Evolutionary conservation across 1,284 basidiomycete genomes (phyloP), one percentile per base, ranked within the genome.

Genomic region (Stereum hirsutum): DNA sequence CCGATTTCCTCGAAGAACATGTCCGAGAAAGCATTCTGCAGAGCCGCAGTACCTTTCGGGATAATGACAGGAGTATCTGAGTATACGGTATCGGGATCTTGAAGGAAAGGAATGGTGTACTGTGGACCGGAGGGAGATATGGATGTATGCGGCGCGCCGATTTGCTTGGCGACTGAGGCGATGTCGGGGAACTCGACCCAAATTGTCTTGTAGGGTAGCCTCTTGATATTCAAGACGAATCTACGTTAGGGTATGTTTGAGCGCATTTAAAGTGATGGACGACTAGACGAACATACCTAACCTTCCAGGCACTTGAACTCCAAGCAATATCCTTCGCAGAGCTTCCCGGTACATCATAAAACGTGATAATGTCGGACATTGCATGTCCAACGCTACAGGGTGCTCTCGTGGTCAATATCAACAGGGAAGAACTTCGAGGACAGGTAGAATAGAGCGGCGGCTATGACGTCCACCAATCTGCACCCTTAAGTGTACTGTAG

Each of bases 111-210:
- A 14, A 56, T 46, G 15, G 54, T 55, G 49, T 56, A 55, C 25
- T 46, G 41, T 3, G 49, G 48, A 6, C 36, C 35, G 31, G 53
- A 52, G 30, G 53, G 51, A 1, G 50, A 42, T 19, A 33, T 52
- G 14, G 21, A 17, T 0, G 57, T 60, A 0, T 60, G 53, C 8
- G 32, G 30, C 0, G 54, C 57, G 8, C 60, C 61, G 46, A 63
- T 47, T 27, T 54, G 48, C 47, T 54, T 54, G 43, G 49, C 53
- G 12, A 55, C 41, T 4, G 51, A 35, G 24, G 54, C 58, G 51
- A 67, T 61, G 46, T 66, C 61, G 6, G 62, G 62, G 41, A 60
- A 65, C 44, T 63, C 59, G 27, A 66, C 49, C 61, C 62, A 66
- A 15, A 56, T 54, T 25, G 61, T 66, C 43, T 51, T 54, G 54